phyloP scores from a whole-genome alignment of 78 protist species.

The Monosiga brevicollis region DNA sequence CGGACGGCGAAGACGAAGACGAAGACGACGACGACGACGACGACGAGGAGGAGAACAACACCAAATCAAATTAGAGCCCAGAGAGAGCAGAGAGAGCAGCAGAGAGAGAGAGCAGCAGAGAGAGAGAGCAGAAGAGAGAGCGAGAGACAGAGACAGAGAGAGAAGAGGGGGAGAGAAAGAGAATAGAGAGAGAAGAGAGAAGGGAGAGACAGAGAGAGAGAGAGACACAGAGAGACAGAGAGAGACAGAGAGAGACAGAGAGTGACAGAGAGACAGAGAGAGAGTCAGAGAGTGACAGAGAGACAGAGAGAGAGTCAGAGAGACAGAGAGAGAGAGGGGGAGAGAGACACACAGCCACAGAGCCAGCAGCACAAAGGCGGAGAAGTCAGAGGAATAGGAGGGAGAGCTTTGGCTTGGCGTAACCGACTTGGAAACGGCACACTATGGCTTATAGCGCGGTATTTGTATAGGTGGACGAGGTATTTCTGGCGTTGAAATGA shows the following conservation, averaged over 20 bases:
- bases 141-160: neutral
- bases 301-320: neutral
- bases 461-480: too few species aligned
- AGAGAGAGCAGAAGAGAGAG: neutral
- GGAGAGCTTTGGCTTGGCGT: too few species aligned
- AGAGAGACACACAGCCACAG: neutral
- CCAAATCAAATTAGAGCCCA: neutral
- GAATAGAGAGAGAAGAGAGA: neutral
- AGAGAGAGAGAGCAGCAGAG: neutral
- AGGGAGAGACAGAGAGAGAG: neutral
- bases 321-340: neutral
- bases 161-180: neutral
- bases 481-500: too few species aligned
- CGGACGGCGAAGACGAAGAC: neutral
- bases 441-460: too few species aligned
- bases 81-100: neutral
- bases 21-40: neutral
- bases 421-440: too few species aligned
- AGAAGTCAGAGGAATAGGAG: too few species aligned
- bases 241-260: neutral
- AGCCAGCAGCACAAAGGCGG: too few species aligned
- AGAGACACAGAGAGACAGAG: neutral
- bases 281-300: neutral
- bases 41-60: neutral
- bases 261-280: neutral